Evolutionary conservation across 345 rosid genomes (phyloP).

Genomic region (Sisymbrium altissimum): DNA sequence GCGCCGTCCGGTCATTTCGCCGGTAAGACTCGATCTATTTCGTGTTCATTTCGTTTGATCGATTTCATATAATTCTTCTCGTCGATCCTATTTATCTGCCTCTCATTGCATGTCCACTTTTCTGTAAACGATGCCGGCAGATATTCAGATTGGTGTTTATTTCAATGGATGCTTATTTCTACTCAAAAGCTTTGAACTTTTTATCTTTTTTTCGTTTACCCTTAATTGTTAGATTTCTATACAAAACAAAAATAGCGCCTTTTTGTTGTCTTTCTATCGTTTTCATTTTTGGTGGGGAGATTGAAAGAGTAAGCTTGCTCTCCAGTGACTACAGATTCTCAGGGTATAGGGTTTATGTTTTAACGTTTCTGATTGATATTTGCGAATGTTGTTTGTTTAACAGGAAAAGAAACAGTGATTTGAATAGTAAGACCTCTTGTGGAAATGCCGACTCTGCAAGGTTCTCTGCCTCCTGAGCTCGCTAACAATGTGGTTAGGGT

Average conservation of each 20-base stretch:
- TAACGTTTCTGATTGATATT: neutral
- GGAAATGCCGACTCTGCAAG: slow-evolving; percentile 80
- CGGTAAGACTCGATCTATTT: neutral
- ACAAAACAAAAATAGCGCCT: neutral
- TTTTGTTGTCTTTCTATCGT: no score
- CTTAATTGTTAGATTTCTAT: neutral
- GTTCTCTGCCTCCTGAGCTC: slow-evolving; percentile 87
- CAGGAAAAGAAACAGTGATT: neutral
- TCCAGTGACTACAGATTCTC: neutral
- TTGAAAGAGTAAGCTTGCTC: neutral
- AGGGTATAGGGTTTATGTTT: neutral
- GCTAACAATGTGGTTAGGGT: slow-evolving; percentile 90
- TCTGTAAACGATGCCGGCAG: neutral
- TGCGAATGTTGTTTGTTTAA: neutral
- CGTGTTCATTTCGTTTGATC: neutral
- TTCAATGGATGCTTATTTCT: neutral
- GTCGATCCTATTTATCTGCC: neutral
- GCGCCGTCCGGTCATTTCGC: slow-evolving; percentile 9
- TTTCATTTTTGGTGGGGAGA: neutral
- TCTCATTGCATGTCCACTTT: neutral
- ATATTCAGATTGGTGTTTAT: neutral
- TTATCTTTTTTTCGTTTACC: neutral
- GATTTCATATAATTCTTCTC: neutral
- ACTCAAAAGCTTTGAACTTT: neutral
- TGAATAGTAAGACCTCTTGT: neutral